These are phyloP conservation scores for Fusarium brevicatenulatum DNA, from an alignment of 2,329 filamentous ascomycete species.

Conservation along the genomic window DNA sequence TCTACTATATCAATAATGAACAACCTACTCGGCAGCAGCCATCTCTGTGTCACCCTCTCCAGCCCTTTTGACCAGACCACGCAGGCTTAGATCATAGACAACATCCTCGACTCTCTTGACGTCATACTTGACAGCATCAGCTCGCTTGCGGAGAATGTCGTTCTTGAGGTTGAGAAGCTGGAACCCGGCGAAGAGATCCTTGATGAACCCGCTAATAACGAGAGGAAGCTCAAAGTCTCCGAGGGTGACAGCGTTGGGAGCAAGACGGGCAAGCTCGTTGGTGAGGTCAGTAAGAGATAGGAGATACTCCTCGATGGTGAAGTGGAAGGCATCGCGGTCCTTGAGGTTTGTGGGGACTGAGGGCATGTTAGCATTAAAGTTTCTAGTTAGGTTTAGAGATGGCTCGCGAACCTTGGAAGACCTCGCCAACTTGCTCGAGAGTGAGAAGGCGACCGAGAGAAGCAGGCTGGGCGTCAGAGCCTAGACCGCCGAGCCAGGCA, in stretches of 20 bases:
- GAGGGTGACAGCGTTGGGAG: conserved; percentile 89
- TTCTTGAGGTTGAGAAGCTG: conserved; percentile 98
- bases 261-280: conserved; percentile 89
- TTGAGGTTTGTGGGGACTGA: conserved; percentile 91
- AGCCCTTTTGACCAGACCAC: conserved; percentile 76
- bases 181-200: conserved; percentile 94
- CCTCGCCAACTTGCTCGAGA: conserved; percentile 84
- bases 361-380: background rate
- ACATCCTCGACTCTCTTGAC: conserved; percentile 99
- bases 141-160: conserved; percentile 85
- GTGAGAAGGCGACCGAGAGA: conserved; percentile 77
- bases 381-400: background rate
- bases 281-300: conserved; percentile 86
- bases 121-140: conserved; percentile 95
- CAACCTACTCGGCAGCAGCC: conserved; percentile 47
- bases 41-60: conserved; percentile 51
- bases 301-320: conserved; percentile 97
- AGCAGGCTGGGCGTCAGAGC: conserved; percentile 60
- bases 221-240: conserved; percentile 88
- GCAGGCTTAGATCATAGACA: conserved; percentile 91
- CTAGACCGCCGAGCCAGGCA: conserved; percentile 83
- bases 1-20: background rate
- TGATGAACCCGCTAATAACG: conserved; percentile 90
- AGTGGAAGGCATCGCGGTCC: conserved; percentile 88
- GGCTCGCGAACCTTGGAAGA: conserved; percentile 72